Evolutionary conservation across 306 rosid species (phyloP).

Genomic region (Castanea crenata): DNA sequence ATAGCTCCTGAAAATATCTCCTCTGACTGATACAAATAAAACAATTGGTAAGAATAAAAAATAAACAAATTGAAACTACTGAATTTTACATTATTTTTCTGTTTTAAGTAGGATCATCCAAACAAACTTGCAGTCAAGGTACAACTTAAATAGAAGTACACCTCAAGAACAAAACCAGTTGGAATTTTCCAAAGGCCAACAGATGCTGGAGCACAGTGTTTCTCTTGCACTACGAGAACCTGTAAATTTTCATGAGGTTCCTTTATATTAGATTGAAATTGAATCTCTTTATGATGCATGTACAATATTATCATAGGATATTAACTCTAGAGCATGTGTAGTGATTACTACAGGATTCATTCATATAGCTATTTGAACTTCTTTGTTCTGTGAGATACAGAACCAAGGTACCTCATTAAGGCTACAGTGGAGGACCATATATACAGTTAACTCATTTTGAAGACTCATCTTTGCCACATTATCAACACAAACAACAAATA

Average conservation of each 20-base stretch:
- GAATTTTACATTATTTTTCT: conserved; percentile 12
- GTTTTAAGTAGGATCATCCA: background rate
- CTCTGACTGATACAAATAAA: conserved; percentile 58
- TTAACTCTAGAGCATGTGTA: background rate
- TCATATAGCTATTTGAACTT: background rate
- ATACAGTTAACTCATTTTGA: background rate
- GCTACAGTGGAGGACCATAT: background rate
- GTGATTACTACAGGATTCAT: conserved; percentile 2
- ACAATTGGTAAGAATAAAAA: conserved; percentile 24
- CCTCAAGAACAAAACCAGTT: conserved; percentile 93
- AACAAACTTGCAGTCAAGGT: background rate
- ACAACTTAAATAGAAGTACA: conserved; percentile 18
- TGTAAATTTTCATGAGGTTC: conserved; percentile 8
- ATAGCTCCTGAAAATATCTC: conserved; percentile 88
- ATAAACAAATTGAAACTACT: conserved; percentile 3
- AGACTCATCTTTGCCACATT: background rate
- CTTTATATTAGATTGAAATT: background rate
- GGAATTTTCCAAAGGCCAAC: conserved; percentile 92
- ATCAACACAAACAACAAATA: conserved; percentile 26
- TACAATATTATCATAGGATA: conserved; percentile 14
- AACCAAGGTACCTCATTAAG: background rate
- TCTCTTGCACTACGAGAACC: conserved; percentile 98
- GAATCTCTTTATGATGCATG: background rate
- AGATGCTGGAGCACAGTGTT: conserved; percentile 55
- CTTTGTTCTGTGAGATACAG: background rate